Evolutionary conservation across 1,139 yeast species (phyloP).

Genomic region (Saccharomycopsis hybrid): DNA sequence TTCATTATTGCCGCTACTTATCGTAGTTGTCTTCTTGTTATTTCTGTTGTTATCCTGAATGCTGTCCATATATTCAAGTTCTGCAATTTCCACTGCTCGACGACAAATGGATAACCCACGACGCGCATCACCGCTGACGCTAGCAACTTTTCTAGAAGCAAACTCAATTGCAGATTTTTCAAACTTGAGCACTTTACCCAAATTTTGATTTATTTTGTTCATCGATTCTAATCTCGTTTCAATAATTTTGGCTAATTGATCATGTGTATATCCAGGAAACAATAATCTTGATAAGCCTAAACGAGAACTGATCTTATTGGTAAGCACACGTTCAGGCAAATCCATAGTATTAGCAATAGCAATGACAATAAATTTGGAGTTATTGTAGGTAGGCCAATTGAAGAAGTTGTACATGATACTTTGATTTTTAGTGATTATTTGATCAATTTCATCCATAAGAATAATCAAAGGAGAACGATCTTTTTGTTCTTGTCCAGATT

Average conservation of each 20-base stretch:
- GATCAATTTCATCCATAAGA: constrained; percentile 88
- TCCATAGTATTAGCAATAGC: constrained; percentile 99
- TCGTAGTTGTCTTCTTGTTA: too few species aligned
- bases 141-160: constrained; percentile 90
- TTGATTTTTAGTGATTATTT: constrained; percentile 80
- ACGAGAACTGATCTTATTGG: constrained; percentile 87
- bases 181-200: constrained; percentile 32
- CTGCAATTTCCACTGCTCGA: constrained; percentile 88
- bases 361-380: constrained; percentile 76
- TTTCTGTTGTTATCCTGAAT: constrained; percentile 19
- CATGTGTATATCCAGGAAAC: constrained; percentile 82
- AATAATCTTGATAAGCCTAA: constrained; percentile 82
- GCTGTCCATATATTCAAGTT: constrained; percentile 41
- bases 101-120: constrained; percentile 85
- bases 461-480: constrained; percentile 57
- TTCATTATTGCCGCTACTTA: constrained; percentile 22
- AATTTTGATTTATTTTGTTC: constrained; percentile 34
- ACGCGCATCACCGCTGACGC: constrained; percentile 96
- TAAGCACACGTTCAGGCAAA: constrained; percentile 79
- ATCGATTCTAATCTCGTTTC: constrained; percentile 58
- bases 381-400: constrained; percentile 88
- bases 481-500: neutral
- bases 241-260: constrained; percentile 71
- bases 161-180: constrained; percentile 78
- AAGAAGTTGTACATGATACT: constrained; percentile 91